Evolutionary conservation across 2,329 filamentous ascomycete species (phyloP).

Genomic region (Aspergillus eucalypticola): DNA sequence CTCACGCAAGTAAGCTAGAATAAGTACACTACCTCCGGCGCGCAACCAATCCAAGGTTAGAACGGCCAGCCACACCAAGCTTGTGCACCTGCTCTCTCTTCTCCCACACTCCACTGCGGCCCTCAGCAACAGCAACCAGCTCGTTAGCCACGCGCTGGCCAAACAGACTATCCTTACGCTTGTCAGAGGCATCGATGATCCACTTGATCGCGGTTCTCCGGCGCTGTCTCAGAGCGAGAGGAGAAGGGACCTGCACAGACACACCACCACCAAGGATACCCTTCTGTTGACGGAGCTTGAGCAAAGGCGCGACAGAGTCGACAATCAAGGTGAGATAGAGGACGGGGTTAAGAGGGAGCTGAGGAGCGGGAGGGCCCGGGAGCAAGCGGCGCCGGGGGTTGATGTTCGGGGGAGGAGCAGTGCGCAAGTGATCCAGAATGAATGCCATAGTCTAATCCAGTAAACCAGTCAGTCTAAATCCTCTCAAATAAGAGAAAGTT

Average conservation of each 20-base stretch:
- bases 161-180: slow-evolving; percentile 73
- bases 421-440: slow-evolving; percentile 81
- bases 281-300: slow-evolving; percentile 73
- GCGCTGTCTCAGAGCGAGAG: slow-evolving; percentile 72
- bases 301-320: slow-evolving; percentile 86
- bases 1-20: too few relatives aligned
- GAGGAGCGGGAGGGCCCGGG: slow-evolving; percentile 73
- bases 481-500: neutral
- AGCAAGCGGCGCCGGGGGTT: slow-evolving; percentile 61
- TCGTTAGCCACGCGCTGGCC: slow-evolving; percentile 80
- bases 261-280: slow-evolving; percentile 84
- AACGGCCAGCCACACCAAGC: slow-evolving; percentile 72
- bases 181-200: slow-evolving; percentile 83
- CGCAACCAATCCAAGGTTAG: slow-evolving; percentile 54
- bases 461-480: neutral
- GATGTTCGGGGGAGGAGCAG: slow-evolving; percentile 73
- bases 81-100: slow-evolving; percentile 76
- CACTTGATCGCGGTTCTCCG: slow-evolving; percentile 78
- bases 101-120: slow-evolving; percentile 81
- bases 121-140: slow-evolving; percentile 83
- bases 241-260: slow-evolving; percentile 77
- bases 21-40: slow-evolving; percentile 2
- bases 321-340: slow-evolving; percentile 87
- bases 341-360: slow-evolving; percentile 85
- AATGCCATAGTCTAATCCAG: slow-evolving; percentile 72